Base-by-base conservation (phyloP, 2,329 filamentous ascomycete genomes). In the Fusarium cyanostomum region DNA sequence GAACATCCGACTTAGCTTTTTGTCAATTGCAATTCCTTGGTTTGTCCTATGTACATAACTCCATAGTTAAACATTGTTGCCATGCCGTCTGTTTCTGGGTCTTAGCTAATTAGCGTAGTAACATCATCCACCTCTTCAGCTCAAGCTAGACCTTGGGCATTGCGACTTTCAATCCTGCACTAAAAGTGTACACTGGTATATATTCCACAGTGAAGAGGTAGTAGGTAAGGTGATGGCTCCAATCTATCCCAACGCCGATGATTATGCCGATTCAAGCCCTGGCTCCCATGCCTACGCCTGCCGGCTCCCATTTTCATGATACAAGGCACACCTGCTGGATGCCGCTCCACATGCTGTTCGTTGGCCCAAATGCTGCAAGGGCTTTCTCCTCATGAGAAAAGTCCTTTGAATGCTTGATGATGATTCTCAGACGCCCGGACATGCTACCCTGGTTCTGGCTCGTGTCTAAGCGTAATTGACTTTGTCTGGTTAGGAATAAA, bases 241-340 rank as follows among this genome's bases (percentile, higher is more conserved):
- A 63, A 50, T 71, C 67, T 71, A 68, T 62, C 60, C 67, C 43
- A 71, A 71, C 69, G 69, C 69, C 69, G 44, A 43, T 71, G 46
- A 68, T 65, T 66, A 69, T 70, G 59, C 66, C 52, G 49, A 33
- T 50, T 27, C 44, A 12, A 39, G 46, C 42, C 52, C 41, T 42
- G 24, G 27, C 42, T 52, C 39, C 45, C 46, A 37, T 44, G 45
- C 53, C 51, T 51, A 45, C 30, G 34, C 52, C 39, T 34, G 34
- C 26, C 57, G 21, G 49, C 48, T 56, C 35, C 58, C 58, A 26
- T 68, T 66, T 67, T 46, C 51, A n/a, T 69, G 53, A 60, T 59
- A 68, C 58, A 61, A 55, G 54, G 48, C 41, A 50, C 52, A 52
- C 52, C 41, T 52, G 18, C 30, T 51, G 56, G 57, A 56, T 65